A percentile compares a stretch with the other conserved stretches of the same genome.
phyloP scores from a whole-genome alignment of 2,329 filamentous ascomycete genomes.

The Verticillium tricorpus region DNA sequence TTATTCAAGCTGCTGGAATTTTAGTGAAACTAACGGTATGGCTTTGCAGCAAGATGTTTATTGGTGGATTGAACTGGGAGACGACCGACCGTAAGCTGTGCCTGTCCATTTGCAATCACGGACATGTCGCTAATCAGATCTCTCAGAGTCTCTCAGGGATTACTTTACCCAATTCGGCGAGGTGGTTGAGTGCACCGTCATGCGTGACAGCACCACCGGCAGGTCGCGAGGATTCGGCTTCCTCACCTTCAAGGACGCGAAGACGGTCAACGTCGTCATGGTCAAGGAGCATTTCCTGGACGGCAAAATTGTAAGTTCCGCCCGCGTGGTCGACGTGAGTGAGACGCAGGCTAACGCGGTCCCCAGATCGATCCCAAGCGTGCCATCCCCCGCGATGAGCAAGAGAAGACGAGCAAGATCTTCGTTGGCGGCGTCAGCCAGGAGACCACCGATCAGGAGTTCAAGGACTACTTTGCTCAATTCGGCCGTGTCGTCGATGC shows the following conservation, averaged over 20 bases:
- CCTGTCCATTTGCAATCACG: not conserved
- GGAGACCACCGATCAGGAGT: conserved; percentile 93
- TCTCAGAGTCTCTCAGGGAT: conserved; percentile 83
- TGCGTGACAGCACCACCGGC: conserved; percentile 92
- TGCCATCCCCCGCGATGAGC: conserved; percentile 93
- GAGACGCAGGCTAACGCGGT: conserved; percentile 14
- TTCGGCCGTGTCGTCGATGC: conserved; percentile 96
- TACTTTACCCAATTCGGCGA: conserved; percentile 99
- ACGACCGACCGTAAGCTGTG: conserved; percentile 83
- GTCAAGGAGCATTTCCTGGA: conserved; percentile 98
- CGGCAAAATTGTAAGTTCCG: conserved; percentile 82
- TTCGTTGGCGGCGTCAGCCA: conserved; percentile 98
- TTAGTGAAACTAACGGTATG: not conserved
- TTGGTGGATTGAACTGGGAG: conserved; percentile 97
- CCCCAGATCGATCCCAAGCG: conserved; percentile 92
- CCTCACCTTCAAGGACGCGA: conserved; percentile 94
- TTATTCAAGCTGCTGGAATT: not conserved
- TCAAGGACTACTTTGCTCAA: conserved; percentile 93
- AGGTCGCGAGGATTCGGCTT: conserved; percentile 96
- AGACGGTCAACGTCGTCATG: conserved; percentile 99
- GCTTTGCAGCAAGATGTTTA: conserved; percentile 90
- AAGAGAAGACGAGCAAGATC: conserved; percentile 97
- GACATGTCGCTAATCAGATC: not conserved
- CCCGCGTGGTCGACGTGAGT: not conserved
- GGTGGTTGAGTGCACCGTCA: conserved; percentile 97